A percentile compares a stretch with the other conserved stretches of the same genome.
phyloP scores from a whole-genome alignment of 1,284 basidiomycete genomes.

The Coniferiporia sulphurascens region DNA sequence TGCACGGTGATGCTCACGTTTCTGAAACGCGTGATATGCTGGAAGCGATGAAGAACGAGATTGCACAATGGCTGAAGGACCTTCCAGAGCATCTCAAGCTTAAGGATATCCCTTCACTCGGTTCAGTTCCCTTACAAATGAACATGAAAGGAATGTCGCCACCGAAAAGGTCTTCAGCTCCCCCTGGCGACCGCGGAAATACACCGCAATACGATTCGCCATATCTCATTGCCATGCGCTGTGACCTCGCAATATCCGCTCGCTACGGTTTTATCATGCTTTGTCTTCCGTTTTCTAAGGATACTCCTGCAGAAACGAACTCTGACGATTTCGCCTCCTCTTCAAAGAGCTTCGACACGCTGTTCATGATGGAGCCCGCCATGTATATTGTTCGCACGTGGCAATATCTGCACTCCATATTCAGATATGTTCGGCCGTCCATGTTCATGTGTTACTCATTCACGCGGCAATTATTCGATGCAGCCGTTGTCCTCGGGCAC shows the following conservation, averaged over 20 bases:
- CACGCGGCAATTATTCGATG: constrained; percentile 54
- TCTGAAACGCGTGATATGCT: constrained; percentile 43
- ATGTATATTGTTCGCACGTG: constrained; percentile 8
- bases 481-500: constrained; percentile 57
- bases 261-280: constrained; percentile 57
- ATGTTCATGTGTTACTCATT: constrained; percentile 59
- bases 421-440: constrained; percentile 32
- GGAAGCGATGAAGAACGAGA: constrained; percentile 47
- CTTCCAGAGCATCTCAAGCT: constrained; percentile 35
- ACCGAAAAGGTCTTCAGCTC: constrained; percentile 17
- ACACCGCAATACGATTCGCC: constrained; percentile 18
- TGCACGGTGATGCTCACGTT: constrained; percentile 28
- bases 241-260: constrained; percentile 54
- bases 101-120: constrained; percentile 28
- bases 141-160: constrained; percentile 26
- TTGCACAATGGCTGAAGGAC: constrained; percentile 47
- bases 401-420: constrained; percentile 10
- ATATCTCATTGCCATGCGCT: constrained; percentile 43
- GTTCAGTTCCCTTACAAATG: constrained; percentile 28
- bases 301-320: constrained; percentile 32
- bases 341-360: constrained; percentile 19
- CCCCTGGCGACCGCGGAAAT: constrained; percentile 16
- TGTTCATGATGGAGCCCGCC: constrained; percentile 11
- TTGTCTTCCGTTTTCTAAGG: constrained; percentile 60
- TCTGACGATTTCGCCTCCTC: constrained; percentile 25